A percentile compares a stretch with the other conserved stretches of the same genome.
phyloP scores from a whole-genome alignment of 164 flowering plant genomes.

The Umbellularia californica region DNA sequence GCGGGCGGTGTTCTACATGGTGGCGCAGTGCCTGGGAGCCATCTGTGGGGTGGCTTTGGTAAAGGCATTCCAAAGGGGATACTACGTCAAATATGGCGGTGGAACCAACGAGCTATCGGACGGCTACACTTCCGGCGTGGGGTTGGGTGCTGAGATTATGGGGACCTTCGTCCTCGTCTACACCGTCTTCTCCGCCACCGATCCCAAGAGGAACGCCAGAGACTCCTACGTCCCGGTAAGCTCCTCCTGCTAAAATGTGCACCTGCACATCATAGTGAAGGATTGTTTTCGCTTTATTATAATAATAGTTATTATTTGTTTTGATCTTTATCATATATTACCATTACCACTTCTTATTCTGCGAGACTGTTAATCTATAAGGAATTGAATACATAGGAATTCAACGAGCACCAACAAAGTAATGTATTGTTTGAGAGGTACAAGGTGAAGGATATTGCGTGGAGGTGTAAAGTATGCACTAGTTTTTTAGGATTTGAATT shows the following conservation, averaged over 20 bases:
- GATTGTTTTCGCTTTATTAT: too few relatives aligned
- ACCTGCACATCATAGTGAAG: too few relatives aligned
- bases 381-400: not conserved
- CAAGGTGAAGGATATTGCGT: too few relatives aligned
- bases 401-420: too few relatives aligned
- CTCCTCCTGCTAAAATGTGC: not conserved
- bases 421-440: too few relatives aligned
- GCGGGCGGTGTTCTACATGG: slow-evolving; percentile 68
- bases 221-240: slow-evolving; percentile 92
- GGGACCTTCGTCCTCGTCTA: slow-evolving; percentile 93
- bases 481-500: too few relatives aligned
- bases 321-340: not conserved
- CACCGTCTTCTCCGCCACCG: slow-evolving; percentile 95
- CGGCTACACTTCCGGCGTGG: slow-evolving; percentile 70
- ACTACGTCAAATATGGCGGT: slow-evolving; percentile 55
- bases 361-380: too few relatives aligned
- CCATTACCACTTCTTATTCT: not conserved
- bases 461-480: too few relatives aligned
- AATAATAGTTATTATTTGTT: too few relatives aligned
- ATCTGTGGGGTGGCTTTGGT: slow-evolving; percentile 80
- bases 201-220: slow-evolving; percentile 81
- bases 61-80: slow-evolving; percentile 60
- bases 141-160: slow-evolving; percentile 79
- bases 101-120: slow-evolving; percentile 52
- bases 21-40: slow-evolving; percentile 89